A percentile compares a stretch with the other conserved stretches of the same genome.
These are phyloP conservation scores for Triticum urartu DNA, from an alignment of 176 grass and related monocot genomes.

Conservation along the genomic window DNA sequence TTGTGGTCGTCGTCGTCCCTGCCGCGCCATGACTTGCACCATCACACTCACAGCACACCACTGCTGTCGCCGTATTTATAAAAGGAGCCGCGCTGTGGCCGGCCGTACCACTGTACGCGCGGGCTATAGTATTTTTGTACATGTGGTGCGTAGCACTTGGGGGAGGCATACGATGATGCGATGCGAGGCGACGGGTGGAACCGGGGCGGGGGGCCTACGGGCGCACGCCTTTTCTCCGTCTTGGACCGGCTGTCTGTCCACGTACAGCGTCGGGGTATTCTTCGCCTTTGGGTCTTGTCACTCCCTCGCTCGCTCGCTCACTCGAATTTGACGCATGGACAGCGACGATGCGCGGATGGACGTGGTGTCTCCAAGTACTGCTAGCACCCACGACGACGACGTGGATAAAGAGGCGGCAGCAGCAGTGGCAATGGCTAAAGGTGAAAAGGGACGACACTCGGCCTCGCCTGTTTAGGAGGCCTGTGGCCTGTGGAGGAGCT, in stretches of 20 bases:
- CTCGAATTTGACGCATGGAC: background rate
- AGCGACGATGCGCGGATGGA: background rate
- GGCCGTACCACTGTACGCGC: background rate
- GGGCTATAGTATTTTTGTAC: conserved; percentile 28
- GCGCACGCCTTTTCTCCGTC: background rate
- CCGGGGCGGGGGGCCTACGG: background rate
- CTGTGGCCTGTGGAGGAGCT: background rate
- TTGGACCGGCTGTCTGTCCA: conserved; percentile 15
- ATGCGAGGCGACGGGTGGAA: background rate
- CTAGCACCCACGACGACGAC: conserved; percentile 19
- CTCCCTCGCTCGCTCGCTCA: too few relatives aligned
- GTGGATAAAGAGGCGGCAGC: background rate
- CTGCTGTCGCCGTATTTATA: too few relatives aligned
- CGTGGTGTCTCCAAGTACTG: conserved; percentile 3
- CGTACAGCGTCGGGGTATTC: conserved; percentile 14
- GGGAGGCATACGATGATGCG: conserved; percentile 28
- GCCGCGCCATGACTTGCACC: too few relatives aligned
- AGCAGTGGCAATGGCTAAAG: background rate
- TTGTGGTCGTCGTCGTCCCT: background rate
- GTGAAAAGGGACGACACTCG: background rate
- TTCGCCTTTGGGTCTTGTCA: conserved; percentile 34
- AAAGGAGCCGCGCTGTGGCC: too few relatives aligned
- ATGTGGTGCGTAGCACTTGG: conserved; percentile 9
- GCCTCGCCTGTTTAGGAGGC: background rate
- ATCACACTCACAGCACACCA: too few relatives aligned